A percentile compares a stretch with the other conserved stretches of the same genome.
Conservation (phyloP, 352 stramenopile species). For the Phytophthora aleatoria region DNA sequence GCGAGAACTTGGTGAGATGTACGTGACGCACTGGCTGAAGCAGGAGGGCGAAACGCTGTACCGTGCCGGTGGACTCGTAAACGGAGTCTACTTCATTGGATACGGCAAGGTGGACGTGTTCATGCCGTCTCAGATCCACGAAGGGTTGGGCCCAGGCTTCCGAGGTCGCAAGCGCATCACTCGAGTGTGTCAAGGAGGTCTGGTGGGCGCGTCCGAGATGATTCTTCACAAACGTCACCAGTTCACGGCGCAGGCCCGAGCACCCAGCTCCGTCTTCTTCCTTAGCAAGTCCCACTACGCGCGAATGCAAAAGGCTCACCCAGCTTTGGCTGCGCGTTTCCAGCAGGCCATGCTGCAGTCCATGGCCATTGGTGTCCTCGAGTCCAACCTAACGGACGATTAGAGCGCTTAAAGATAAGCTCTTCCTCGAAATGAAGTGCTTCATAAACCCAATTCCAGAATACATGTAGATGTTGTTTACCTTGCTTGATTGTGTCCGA, state of each 20-base stretch:
- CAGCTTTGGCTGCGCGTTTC: slow-evolving; percentile 73
- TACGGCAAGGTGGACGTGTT: slow-evolving; percentile 89
- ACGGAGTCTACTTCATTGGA: slow-evolving; percentile 82
- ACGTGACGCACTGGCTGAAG: slow-evolving; percentile 64
- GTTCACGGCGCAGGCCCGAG: slow-evolving; percentile 76
- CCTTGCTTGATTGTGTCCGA: background rate
- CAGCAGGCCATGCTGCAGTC: slow-evolving; percentile 86
- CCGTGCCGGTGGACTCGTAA: slow-evolving; percentile 57
- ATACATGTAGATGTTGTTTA: slow-evolving; percentile 15
- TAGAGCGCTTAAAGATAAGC: slow-evolving; percentile 11
- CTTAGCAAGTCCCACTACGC: slow-evolving; percentile 74
- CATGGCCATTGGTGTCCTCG: slow-evolving; percentile 84
- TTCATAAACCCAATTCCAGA: slow-evolving; percentile 11
- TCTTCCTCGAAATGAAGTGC: background rate
- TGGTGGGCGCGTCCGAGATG: slow-evolving; percentile 80
- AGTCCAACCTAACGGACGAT: slow-evolving; percentile 84
- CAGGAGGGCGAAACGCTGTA: slow-evolving; percentile 75
- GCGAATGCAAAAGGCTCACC: slow-evolving; percentile 71
- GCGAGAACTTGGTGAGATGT: slow-evolving; percentile 68
- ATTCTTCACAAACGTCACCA: slow-evolving; percentile 83
- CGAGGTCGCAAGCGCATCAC: slow-evolving; percentile 79
- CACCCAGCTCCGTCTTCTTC: slow-evolving; percentile 82
- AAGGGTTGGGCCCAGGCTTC: slow-evolving; percentile 82
- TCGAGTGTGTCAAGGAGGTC: slow-evolving; percentile 78
- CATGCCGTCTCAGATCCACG: slow-evolving; percentile 78